Percentiles rank a stretch among this genome's conserved stretches.
Conservation (phyloP, 768 basidiomycete genomes). For the Lactarius hengduanensis region DNA sequence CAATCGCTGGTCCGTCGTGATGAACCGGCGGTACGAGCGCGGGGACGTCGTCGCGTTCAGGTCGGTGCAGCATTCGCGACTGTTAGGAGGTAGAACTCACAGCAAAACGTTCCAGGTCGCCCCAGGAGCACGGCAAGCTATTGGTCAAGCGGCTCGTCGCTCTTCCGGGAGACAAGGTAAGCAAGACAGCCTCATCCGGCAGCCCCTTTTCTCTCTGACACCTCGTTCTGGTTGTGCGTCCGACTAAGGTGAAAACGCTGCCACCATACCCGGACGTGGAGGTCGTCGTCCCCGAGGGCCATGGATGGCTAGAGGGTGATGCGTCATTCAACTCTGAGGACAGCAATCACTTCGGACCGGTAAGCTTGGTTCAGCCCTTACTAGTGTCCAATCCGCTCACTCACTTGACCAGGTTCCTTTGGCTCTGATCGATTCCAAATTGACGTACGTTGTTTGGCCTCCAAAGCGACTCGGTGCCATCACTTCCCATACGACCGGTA, state of each 20-base stretch:
- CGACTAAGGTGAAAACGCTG: conserved; percentile 28
- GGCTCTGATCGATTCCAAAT: conserved; percentile 22
- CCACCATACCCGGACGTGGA: conserved; percentile 27
- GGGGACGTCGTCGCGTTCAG: conserved; percentile 27
- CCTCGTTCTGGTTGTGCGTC: background rate
- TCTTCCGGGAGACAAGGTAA: conserved; percentile 27
- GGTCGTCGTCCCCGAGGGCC: conserved; percentile 20
- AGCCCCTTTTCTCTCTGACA: background rate
- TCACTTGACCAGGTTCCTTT: conserved; percentile 20
- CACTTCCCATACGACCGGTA: background rate
- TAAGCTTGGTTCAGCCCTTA: background rate
- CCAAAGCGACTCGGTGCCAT: conserved; percentile 7
- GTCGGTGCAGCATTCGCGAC: background rate
- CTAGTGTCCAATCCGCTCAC: background rate
- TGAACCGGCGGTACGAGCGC: conserved; percentile 19
- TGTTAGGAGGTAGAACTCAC: background rate
- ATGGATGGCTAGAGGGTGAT: conserved; percentile 29
- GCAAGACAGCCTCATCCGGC: background rate
- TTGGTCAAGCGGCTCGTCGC: conserved; percentile 27
- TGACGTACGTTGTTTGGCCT: conserved; percentile 22
- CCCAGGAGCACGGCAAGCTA: conserved; percentile 20
- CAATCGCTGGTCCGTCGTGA: conserved; percentile 23
- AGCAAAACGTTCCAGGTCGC: conserved; percentile 17
- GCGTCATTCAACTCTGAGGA: conserved; percentile 29
- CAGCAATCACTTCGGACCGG: conserved; percentile 30